These are phyloP conservation scores for Galerina marginata DNA, from an alignment of 768 basidiomycete genomes.

Conservation along the genomic window DNA sequence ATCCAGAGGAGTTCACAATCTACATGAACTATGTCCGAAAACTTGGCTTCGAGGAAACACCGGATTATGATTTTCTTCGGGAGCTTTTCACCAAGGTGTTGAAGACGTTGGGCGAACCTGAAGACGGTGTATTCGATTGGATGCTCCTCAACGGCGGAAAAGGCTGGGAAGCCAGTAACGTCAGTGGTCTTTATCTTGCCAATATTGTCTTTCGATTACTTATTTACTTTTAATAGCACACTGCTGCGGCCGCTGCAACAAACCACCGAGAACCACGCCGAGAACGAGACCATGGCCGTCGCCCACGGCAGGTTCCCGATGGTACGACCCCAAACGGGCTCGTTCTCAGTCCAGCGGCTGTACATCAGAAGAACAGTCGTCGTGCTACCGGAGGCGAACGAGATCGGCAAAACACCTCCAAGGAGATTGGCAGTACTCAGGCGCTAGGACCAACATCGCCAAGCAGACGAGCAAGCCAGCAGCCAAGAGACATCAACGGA, in stretches of 20 bases:
- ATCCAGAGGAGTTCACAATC: conserved; percentile 92
- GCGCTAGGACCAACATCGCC: conserved; percentile 57
- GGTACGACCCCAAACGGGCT: conserved; percentile 61
- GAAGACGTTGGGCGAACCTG: conserved; percentile 84
- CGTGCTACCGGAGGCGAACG: conserved; percentile 53
- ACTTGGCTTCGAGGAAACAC: conserved; percentile 95
- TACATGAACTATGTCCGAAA: conserved; percentile 99
- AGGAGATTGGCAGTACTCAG: conserved; percentile 69
- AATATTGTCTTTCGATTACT: conserved; percentile 1
- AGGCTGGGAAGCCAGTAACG: conserved; percentile 92
- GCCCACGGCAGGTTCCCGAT: conserved; percentile 64
- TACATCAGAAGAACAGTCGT: conserved; percentile 63
- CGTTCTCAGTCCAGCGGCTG: conserved; percentile 68
- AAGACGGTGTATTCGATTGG: conserved; percentile 96
- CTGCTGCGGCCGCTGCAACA: conserved; percentile 56
- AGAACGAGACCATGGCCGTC: conserved; percentile 58
- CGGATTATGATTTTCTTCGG: conserved; percentile 97
- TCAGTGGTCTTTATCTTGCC: conserved; percentile 44
- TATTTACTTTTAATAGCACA: conserved; percentile 44
- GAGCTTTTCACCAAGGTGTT: conserved; percentile 93
- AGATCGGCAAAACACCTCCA: conserved; percentile 46
- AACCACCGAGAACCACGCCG: conserved; percentile 62
- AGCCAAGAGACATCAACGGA: conserved; percentile 50
- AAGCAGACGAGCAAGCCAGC: conserved; percentile 73
- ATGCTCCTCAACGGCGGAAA: conserved; percentile 93